Percentiles rank a stretch among this genome's conserved stretches.
Conservation (phyloP, 148 eudicot species). For the Vaccinium myrtillus region DNA sequence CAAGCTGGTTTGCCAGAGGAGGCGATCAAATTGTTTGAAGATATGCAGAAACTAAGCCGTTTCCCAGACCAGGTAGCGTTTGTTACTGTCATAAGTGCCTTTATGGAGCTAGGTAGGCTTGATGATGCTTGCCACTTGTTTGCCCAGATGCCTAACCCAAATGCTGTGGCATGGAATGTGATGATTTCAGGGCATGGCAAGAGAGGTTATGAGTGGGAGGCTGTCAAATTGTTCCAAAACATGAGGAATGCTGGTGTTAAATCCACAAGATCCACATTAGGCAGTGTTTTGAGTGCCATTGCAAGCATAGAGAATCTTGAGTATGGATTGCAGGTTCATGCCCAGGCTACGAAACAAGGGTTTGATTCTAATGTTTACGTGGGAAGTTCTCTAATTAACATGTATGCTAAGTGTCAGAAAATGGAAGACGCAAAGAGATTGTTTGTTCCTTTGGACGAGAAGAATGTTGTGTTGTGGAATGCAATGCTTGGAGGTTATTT, state of each 20-base stretch:
- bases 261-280: slow-evolving; percentile 76
- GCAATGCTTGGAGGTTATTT: slow-evolving; percentile 85
- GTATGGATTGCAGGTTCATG: slow-evolving; percentile 72
- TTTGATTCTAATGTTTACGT: slow-evolving; percentile 77
- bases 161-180: slow-evolving; percentile 75
- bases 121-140: slow-evolving; percentile 64
- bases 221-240: slow-evolving; percentile 46
- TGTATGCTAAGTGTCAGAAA: slow-evolving; percentile 82
- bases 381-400: slow-evolving; percentile 79
- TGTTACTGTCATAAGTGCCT: slow-evolving; percentile 64
- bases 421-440: slow-evolving; percentile 54
- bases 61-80: slow-evolving; percentile 68
- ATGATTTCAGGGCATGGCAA: slow-evolving; percentile 84
- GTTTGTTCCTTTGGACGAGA: slow-evolving; percentile 55
- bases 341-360: slow-evolving; percentile 70
- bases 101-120: slow-evolving; percentile 56
- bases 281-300: slow-evolving; percentile 82
- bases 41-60: slow-evolving; percentile 47
- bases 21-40: slow-evolving; percentile 50
- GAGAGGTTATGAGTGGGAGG: slow-evolving; percentile 53
- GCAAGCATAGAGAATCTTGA: slow-evolving; percentile 54
- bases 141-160: slow-evolving; percentile 53
- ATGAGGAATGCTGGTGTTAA: slow-evolving; percentile 60
- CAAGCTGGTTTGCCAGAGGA: slow-evolving; percentile 59
- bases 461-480: slow-evolving; percentile 80